These are phyloP conservation scores for Tulasnella sp. DNA, from an alignment of 768 basidiomycete species.

Conservation along the genomic window DNA sequence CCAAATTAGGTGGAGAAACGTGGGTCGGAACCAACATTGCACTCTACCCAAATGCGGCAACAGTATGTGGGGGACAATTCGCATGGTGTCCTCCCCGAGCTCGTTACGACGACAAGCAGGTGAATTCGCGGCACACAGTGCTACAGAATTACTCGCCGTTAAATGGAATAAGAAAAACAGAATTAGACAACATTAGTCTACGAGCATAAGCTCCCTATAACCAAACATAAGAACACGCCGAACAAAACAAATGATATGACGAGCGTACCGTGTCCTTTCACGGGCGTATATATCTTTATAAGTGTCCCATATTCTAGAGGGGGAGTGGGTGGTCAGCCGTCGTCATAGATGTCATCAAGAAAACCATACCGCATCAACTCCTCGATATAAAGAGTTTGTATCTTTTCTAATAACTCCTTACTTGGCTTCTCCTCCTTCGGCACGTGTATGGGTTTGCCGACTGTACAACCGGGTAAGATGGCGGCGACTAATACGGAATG, in stretches of 20 bases:
- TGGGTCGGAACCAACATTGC: no score
- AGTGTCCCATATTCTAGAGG: constrained; percentile 77
- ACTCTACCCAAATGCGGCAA: no score
- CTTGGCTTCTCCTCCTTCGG: constrained; percentile 65
- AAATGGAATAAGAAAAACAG: not conserved
- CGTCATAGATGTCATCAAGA: not conserved
- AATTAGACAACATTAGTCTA: not conserved
- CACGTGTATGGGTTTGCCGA: constrained; percentile 80
- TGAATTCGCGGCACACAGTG: no score
- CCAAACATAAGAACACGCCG: not conserved
- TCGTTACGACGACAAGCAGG: no score
- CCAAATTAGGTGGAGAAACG: no score
- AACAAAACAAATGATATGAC: not conserved
- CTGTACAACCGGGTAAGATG: constrained; percentile 29
- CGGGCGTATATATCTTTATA: constrained; percentile 93
- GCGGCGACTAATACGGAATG: not conserved
- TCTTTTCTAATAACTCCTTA: constrained; percentile 62
- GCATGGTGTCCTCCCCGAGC: no score
- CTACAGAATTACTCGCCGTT: not conserved
- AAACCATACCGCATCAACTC: constrained; percentile 69
- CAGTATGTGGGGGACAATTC: no score
- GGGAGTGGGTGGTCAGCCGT: no score
- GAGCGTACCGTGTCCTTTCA: constrained; percentile 40
- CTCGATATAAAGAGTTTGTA: constrained; percentile 80
- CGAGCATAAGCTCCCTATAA: not conserved